A percentile compares a stretch with the other conserved stretches of the same genome.
Evolutionary conservation across 345 rosid genomes (phyloP).

Genomic region (Acer saccharum): DNA sequence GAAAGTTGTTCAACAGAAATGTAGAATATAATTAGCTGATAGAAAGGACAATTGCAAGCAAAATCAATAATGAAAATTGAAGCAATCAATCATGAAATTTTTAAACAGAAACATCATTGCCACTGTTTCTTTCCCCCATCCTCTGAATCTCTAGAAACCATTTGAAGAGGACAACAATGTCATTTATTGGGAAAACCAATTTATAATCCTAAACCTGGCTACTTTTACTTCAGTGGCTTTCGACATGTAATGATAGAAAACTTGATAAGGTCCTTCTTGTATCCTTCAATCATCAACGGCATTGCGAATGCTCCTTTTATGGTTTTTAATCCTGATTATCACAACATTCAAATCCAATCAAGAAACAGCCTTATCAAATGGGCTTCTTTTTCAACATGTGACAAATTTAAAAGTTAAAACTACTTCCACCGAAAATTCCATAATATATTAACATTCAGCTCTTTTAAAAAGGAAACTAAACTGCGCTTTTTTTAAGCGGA

Average conservation of each 20-base stretch:
- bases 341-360: constrained; percentile 7
- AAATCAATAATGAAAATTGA: neutral
- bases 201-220: neutral
- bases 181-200: neutral
- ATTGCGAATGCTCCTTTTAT: constrained; percentile 83
- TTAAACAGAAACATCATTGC: neutral
- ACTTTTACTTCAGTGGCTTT: constrained; percentile 41
- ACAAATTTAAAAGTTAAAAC: no score
- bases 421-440: no score
- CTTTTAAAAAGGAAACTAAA: no score
- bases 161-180: no score
- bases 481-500: no score
- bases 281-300: constrained; percentile 94
- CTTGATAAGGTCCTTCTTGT: constrained; percentile 79
- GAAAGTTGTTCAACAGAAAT: neutral
- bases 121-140: no score
- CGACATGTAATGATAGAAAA: constrained; percentile 75
- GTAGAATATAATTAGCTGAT: neutral
- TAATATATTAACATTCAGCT: no score
- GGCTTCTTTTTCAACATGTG: no score
- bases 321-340: constrained; percentile 61
- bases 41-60: neutral
- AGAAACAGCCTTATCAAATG: neutral
- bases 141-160: neutral
- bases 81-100: neutral